Evolutionary conservation across 441 rosid genomes (phyloP).

Genomic region (Dalechampia spathulata): DNA sequence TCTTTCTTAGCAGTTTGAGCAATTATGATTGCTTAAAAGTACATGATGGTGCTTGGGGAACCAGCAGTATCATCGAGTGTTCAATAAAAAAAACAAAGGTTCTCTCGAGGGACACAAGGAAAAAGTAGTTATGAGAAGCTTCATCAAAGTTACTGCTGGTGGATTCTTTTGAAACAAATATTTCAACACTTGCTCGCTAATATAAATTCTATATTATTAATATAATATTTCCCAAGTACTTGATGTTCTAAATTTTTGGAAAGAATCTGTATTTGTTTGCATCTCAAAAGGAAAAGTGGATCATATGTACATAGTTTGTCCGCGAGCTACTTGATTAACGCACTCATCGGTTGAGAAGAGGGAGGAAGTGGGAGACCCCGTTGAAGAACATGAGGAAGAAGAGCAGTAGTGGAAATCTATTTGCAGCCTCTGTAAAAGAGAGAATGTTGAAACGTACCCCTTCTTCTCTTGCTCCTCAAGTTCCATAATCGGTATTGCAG

Average conservation of each 20-base stretch:
- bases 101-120: no score
- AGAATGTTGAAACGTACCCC: constrained; percentile 24
- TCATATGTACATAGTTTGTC: background rate
- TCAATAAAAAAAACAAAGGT: no score
- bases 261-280: background rate
- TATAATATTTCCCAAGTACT: no score
- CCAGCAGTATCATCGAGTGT: constrained; percentile 12
- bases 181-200: no score
- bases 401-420: constrained; percentile 53
- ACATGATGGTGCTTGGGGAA: constrained; percentile 10
- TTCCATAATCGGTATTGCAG: constrained; percentile 41
- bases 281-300: background rate
- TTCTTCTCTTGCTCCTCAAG: constrained; percentile 44
- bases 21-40: constrained; percentile 5
- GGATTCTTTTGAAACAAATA: no score
- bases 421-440: constrained; percentile 46
- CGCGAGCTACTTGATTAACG: background rate
- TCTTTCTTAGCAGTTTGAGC: constrained; percentile 1
- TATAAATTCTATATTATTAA: no score
- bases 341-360: constrained; percentile 1
- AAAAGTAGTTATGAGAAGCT: no score
- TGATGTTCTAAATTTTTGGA: no score
- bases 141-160: no score
- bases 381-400: constrained; percentile 12
- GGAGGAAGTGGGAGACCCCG: constrained; percentile 12